Evolutionary conservation across 768 basidiomycete species (phyloP).

Genomic region (Pleurotus sapidus): DNA sequence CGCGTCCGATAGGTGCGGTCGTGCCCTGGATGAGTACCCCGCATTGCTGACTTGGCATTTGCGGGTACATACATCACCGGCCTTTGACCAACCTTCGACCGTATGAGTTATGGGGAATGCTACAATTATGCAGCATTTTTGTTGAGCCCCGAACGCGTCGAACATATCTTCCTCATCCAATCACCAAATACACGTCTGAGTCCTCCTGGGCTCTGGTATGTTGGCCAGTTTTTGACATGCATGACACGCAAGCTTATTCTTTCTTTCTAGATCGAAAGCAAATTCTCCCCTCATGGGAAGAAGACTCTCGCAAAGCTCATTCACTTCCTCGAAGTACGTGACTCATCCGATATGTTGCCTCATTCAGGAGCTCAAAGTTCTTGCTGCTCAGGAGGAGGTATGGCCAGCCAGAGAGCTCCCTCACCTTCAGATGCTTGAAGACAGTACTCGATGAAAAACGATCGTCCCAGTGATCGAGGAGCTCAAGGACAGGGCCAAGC

Average conservation of each 20-base stretch:
- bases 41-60: not conserved
- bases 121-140: not conserved
- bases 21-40: not conserved
- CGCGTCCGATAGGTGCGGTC: not conserved
- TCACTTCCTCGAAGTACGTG: conserved; percentile 73
- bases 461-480: conserved; percentile 78
- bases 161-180: conserved; percentile 63
- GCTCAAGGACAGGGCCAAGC: conserved; percentile 85
- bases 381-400: conserved; percentile 72
- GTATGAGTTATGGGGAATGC: not conserved
- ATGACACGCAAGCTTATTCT: too few relatives aligned
- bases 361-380: not conserved
- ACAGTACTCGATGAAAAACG: conserved; percentile 80
- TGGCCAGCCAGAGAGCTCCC: conserved; percentile 75
- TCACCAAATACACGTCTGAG: conserved; percentile 75
- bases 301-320: conserved; percentile 83
- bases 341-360: not conserved
- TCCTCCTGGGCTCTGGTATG: conserved; percentile 86
- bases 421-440: conserved; percentile 77
- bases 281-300: conserved; percentile 88
- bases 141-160: too few relatives aligned
- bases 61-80: not conserved
- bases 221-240: conserved; percentile 11
- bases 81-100: not conserved
- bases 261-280: conserved; percentile 74